Base-by-base conservation (phyloP, 2,329 filamentous ascomycete genomes). In the Amauroascus niger region DNA sequence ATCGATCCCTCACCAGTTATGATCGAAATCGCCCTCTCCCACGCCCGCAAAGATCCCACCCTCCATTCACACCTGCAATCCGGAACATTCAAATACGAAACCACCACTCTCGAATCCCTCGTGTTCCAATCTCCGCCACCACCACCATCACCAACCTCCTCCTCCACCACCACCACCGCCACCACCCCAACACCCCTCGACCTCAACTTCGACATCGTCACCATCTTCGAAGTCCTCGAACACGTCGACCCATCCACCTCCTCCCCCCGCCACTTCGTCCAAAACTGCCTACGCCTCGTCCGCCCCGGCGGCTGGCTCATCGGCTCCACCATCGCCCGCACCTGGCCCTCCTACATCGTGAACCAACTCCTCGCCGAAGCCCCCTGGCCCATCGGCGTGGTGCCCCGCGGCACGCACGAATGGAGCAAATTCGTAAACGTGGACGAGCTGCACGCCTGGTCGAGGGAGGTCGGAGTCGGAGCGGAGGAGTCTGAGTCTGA, bases 371-470 rank as follows among this genome's bases (percentile, higher is more conserved):
- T 95, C 58, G 93, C 93, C 0, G 93, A 98, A 73, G 87, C 71
- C 67, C 96, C 55, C 63, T 95, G 66, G 70, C 65, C 72, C 2
- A 66, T 75, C 35, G 77, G 87, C 4, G 88, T 97, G 57, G 93
- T 98, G 54, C 93, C 93, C 8, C 81, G 80, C 59, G 93, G 93
- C 1, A 98, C 93, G 45, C 93, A 98, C 71, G 89, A 96, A 68
- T 98, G 93, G 93, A 77, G 78, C 58, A 95, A 97, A 74, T 98
- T 97, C 71, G 84, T 98, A 60, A 93, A 96, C 65, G 68, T 95
- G 65, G 66, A 70, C 60, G 65, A 59, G 14, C 60, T 71, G 41
- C 57, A 67, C 35, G 66, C 64, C 20, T 74, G 71, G 71, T 65
- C 67, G 35, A 64, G 67, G 55, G 65, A 54, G 57, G 48, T 30